Conservation (phyloP, 345 rosid genomes). For the Murraya koenigii region DNA sequence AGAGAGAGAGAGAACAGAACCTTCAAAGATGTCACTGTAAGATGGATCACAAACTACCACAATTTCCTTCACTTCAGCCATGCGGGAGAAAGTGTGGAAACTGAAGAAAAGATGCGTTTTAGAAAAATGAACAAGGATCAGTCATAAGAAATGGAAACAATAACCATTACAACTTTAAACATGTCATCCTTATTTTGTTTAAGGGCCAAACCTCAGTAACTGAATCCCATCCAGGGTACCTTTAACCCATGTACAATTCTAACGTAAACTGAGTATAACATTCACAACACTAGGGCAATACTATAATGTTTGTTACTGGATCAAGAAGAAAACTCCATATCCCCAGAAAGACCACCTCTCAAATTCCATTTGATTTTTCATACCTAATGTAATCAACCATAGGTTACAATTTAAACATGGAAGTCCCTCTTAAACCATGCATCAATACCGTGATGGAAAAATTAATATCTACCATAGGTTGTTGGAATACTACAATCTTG, state of each 20-base stretch:
- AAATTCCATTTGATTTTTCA: not conserved
- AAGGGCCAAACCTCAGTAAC: not conserved
- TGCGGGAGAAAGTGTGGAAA: constrained; percentile 70
- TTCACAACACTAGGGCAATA: not conserved
- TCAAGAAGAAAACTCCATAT: not conserved
- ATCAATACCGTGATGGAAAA: too few relatives aligned
- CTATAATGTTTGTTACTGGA: not conserved
- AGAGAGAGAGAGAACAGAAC: constrained; percentile 31
- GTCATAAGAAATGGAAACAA: not conserved
- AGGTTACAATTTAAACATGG: not conserved
- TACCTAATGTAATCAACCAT: not conserved
- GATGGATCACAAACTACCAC: constrained; percentile 96
- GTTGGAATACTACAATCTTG: not conserved
- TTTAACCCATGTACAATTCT: not conserved
- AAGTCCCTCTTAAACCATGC: not conserved
- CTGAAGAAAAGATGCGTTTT: constrained; percentile 38
- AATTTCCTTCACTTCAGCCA: constrained; percentile 85
- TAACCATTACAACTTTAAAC: not conserved
- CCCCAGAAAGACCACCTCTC: not conserved
- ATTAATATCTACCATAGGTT: not conserved
- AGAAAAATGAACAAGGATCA: not conserved
- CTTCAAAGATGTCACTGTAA: constrained; percentile 85
- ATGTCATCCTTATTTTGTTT: not conserved
- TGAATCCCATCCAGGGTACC: not conserved
- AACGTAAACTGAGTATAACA: not conserved